Base-by-base conservation (phyloP, 495 filamentous ascomycete species). In the Letharia lupina region DNA sequence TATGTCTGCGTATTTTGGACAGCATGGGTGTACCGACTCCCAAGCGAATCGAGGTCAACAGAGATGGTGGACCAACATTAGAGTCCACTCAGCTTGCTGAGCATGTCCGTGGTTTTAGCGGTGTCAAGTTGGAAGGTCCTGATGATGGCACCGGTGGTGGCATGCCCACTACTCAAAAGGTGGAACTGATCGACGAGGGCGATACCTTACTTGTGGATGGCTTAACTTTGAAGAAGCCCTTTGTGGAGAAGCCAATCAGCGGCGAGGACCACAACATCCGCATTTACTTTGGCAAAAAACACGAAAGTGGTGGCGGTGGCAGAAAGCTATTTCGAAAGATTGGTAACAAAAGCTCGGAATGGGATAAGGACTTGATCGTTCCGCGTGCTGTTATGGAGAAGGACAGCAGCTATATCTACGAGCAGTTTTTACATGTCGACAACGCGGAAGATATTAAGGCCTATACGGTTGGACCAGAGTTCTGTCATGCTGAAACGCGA, bases 191-290 rank as follows among this genome's bases (percentile, higher is more conserved):
- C 31, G 93, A 97, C 68, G 87, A 93, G 71, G 90, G 90, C 11
- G 91, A 99, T 68, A 87, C 89, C 15, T 79, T 99, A 62, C 83
- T 87, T 31, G 93, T 98, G 18, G 93, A 98, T 74, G 93, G 92
- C 20, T 80, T 82, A 39, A 71, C 86, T 12, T 82, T 99, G 52
- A 87, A 80, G 67, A 99, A 99, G 70, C 94, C 94, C 1, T 99
- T 97, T 74, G 94, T 99, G 57, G 94, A 99, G 75, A 99, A 99
- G 74, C 94, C 94, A 2, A 89, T 91, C n/a, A 96, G 90, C 74
- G 94, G 95, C 20, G 94, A 99, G 76, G 93, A 99, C 74, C 94
- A 99, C 75, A 99, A 98, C 71, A 96, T 99, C 70, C 88, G 92
- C 73, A 96, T 99, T 59, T 99, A 99, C 73, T 98, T 93, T 73